Evolutionary conservation across 169 alveolate genomes (phyloP), one percentile per base, ranked within the genome.

Genomic region (Cyclospora cayetanensis): DNA sequence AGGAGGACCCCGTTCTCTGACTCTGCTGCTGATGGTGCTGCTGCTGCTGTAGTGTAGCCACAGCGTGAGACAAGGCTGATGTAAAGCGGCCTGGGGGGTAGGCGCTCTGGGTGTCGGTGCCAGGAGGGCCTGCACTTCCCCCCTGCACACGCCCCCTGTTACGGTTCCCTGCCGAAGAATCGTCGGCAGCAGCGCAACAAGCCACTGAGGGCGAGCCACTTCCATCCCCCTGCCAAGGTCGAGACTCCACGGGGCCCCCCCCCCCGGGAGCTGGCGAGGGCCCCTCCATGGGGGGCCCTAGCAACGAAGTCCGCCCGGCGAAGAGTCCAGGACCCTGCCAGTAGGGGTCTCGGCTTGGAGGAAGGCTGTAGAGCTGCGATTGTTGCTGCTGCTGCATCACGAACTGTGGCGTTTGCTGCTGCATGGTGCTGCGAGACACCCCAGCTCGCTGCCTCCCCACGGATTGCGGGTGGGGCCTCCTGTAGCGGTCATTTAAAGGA

Each of bases 301-400:
- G n/a, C 89, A 79, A 79, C 53, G 89, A 31, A 4, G 74, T 52
- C 89, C 29, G 89, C 66, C 74, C 20, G 2, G 89, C 9, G 74
- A 79, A 79, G 29, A 31, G 74, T 52, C 72, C 52, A 34, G 74
- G 11, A 55, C 43, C 29, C 22, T 79, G 89, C 89, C 89, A 79
- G 52, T 31, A 79, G 3, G 89, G 89, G 74, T 79, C 89, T 52
- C 89, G n/a, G 41, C 89, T 79, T 31, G 89, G 89, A 9, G 89
- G 89, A 2, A 79, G 89, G 22, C 66, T 60, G 18, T 79, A 72
- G 50, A 79, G 37, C 27, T 55, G 89, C 20, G 43, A 72, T 11
- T 79, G 89, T 34, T 79, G 89, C 74, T 79, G 89, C 89, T 50
- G 52, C 22, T 79, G 89, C 41, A 74, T 39, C 15, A 42, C 66